phyloP scores from a whole-genome alignment of 1,284 basidiomycete species.

The Somion occarium region DNA sequence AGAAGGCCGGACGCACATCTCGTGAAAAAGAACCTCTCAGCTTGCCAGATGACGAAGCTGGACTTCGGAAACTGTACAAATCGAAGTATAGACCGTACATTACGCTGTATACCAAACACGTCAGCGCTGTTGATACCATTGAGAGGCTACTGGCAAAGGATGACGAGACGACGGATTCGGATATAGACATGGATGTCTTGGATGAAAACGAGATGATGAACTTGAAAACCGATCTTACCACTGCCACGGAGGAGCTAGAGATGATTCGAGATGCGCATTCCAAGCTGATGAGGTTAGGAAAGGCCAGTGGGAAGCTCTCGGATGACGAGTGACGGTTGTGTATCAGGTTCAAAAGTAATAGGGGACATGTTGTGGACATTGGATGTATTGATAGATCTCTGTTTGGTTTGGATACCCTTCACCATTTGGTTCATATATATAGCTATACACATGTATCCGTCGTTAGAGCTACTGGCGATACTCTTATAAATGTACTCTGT shows the following conservation, averaged over 20 bases:
- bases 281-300: not conserved
- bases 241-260: not conserved
- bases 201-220: conserved; percentile 45
- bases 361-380: not conserved
- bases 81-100: conserved; percentile 47
- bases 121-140: conserved; percentile 44
- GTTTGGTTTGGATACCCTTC: too few relatives aligned
- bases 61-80: conserved; percentile 48
- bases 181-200: conserved; percentile 42
- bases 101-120: conserved; percentile 38
- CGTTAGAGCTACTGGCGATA: too few relatives aligned
- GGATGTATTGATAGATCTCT: not conserved
- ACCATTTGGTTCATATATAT: not conserved
- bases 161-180: conserved; percentile 37
- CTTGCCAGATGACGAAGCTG: conserved; percentile 43
- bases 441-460: too few relatives aligned
- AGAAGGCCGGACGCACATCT: conserved; percentile 4
- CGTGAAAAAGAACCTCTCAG: conserved; percentile 21
- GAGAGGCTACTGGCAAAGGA: conserved; percentile 34
- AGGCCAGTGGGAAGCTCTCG: not conserved
- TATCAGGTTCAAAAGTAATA: too few relatives aligned
- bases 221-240: conserved; percentile 24
- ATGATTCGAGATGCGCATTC: not conserved
- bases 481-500: too few relatives aligned
- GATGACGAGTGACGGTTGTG: not conserved